These are phyloP conservation scores for Pelargonium myrrhifolium DNA, from an alignment of 441 rosid genomes.

Conservation along the genomic window DNA sequence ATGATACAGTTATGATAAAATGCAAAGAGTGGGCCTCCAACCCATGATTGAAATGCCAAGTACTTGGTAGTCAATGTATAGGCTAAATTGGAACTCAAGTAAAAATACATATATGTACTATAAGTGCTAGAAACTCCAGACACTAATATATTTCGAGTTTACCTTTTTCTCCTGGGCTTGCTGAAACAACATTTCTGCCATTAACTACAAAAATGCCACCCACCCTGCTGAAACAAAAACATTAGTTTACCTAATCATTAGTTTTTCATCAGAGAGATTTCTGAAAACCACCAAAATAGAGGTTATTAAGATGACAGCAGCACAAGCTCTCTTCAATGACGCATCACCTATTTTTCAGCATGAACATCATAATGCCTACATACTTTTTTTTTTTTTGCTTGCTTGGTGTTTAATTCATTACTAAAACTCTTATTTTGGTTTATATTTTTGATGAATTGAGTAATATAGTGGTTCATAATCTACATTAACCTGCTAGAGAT, in stretches of 20 bases:
- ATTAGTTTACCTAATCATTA: no score
- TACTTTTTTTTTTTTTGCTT: background rate
- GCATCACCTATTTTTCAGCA: background rate
- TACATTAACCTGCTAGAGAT: background rate
- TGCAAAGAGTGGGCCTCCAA: background rate
- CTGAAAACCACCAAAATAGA: no score
- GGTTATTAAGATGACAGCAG: no score
- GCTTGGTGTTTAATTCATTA: background rate
- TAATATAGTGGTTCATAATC: background rate
- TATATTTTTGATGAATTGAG: background rate
- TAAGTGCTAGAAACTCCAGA: background rate
- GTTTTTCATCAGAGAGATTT: no score
- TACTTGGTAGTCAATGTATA: background rate
- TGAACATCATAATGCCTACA: background rate
- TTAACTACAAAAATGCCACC: background rate
- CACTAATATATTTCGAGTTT: background rate
- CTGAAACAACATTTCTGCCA: background rate
- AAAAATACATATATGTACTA: background rate
- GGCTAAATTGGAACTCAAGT: background rate
- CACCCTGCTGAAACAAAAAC: no score
- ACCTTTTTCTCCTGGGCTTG: background rate
- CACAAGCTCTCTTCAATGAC: no score
- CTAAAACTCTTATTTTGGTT: background rate
- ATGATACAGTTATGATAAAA: background rate
- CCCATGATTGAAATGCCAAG: background rate